phyloP scores from a whole-genome alignment of 2,329 filamentous ascomycete genomes.

The Aspergillus ibericus region DNA sequence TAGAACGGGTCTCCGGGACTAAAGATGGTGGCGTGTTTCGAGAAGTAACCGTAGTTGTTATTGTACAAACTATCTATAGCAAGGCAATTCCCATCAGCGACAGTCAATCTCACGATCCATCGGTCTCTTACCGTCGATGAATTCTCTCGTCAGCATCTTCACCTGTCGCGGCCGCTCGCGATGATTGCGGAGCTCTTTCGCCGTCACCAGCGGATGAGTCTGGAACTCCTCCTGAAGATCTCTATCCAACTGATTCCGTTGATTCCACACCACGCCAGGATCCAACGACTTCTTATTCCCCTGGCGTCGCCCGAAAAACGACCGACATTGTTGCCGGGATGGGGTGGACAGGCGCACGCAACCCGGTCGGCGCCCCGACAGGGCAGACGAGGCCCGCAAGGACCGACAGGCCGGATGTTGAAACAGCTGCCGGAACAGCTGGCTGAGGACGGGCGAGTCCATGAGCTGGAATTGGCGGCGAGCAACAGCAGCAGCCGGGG shows the following conservation, averaged over 20 bases:
- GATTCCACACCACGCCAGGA: constrained; percentile 79
- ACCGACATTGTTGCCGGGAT: constrained; percentile 36
- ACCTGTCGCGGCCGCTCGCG: constrained; percentile 78
- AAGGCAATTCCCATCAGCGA: constrained; percentile 1
- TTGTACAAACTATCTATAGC: constrained; percentile 85
- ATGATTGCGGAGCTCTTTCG: constrained; percentile 70
- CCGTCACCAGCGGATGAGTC: constrained; percentile 79
- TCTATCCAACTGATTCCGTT: constrained; percentile 71
- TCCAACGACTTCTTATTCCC: constrained; percentile 41
- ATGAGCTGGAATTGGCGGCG: constrained; percentile 49
- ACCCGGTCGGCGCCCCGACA: constrained; percentile 21
- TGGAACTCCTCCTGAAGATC: constrained; percentile 80
- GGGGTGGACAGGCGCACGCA: constrained; percentile 23
- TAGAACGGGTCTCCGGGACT: constrained; percentile 87
- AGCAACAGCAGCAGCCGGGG: constrained; percentile 8
- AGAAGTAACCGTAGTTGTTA: constrained; percentile 92
- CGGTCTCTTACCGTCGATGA: constrained; percentile 74
- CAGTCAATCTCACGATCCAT: neutral
- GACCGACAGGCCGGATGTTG: constrained; percentile 66
- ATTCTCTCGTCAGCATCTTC: constrained; percentile 97
- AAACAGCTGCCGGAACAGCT: constrained; percentile 83
- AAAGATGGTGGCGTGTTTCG: constrained; percentile 95
- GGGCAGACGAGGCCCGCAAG: constrained; percentile 43
- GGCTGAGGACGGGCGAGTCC: constrained; percentile 77
- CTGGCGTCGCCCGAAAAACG: constrained; percentile 14